phyloP scores from a whole-genome alignment of 495 filamentous ascomycete genomes.

The Aspergillus avenaceus region DNA sequence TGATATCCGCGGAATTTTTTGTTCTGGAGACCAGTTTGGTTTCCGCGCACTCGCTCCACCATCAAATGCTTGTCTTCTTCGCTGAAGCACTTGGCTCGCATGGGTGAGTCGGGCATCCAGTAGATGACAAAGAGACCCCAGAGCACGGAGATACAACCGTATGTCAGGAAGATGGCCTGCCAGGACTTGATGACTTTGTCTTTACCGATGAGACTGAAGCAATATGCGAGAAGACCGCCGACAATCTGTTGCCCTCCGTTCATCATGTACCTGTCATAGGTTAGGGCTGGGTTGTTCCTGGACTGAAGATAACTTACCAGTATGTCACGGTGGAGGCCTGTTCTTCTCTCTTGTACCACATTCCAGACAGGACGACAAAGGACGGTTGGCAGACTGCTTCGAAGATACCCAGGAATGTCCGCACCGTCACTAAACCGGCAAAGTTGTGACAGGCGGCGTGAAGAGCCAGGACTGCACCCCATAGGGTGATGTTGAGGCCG shows the following conservation, averaged over 20 bases:
- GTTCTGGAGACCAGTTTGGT: slow-evolving; percentile 54
- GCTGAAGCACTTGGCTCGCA: slow-evolving; percentile 45
- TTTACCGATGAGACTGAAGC: slow-evolving; percentile 49
- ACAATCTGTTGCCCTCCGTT: slow-evolving; percentile 56
- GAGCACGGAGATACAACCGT: slow-evolving; percentile 49
- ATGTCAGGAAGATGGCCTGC: slow-evolving; percentile 58
- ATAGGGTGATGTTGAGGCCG: slow-evolving; percentile 56
- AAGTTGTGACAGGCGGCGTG: slow-evolving; percentile 59
- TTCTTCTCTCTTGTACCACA: slow-evolving; percentile 70
- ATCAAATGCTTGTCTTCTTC: slow-evolving; percentile 48
- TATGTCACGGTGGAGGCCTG: slow-evolving; percentile 62
- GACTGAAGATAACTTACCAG: slow-evolving; percentile 42
- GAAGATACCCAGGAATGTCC: slow-evolving; percentile 63
- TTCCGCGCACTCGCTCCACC: slow-evolving; percentile 43
- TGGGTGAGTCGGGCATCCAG: slow-evolving; percentile 47
- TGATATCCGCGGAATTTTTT: slow-evolving; percentile 45
- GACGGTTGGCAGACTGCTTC: slow-evolving; percentile 62
- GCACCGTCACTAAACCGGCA: slow-evolving; percentile 48
- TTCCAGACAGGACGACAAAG: slow-evolving; percentile 57
- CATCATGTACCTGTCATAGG: slow-evolving; percentile 54
- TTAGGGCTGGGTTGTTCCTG: neutral
- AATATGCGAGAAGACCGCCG: slow-evolving; percentile 54
- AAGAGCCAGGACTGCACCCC: slow-evolving; percentile 54
- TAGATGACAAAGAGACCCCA: slow-evolving; percentile 46
- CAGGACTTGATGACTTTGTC: slow-evolving; percentile 44